Percentiles rank a stretch among this genome's conserved stretches.
Conservation (phyloP, 805 yeast species). For the Teunomyces gatunensis region DNA sequence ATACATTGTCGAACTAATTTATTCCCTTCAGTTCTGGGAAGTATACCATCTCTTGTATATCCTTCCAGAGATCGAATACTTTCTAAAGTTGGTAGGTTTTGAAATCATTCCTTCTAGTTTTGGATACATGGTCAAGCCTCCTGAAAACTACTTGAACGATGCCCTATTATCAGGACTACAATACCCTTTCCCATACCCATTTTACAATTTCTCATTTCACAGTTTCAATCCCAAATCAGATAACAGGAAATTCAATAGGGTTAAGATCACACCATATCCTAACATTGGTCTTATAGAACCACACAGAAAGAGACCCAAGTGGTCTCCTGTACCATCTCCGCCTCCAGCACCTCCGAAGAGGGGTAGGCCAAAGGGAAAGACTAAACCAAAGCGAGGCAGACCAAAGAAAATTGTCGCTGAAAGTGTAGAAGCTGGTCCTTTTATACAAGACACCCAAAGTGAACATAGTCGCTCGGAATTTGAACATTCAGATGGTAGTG, state of each 20-base stretch:
- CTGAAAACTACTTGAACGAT: slow-evolving; percentile 33
- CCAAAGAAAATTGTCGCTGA: slow-evolving; percentile 6
- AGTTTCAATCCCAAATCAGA: slow-evolving; percentile 26
- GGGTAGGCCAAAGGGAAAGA: slow-evolving; percentile 2
- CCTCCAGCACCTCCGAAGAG: slow-evolving; percentile 1
- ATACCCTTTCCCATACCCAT: slow-evolving; percentile 46
- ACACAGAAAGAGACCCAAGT: not conserved
- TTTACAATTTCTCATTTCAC: slow-evolving; percentile 44
- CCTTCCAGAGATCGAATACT: slow-evolving; percentile 31
- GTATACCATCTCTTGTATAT: slow-evolving; percentile 36
- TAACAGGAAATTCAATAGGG: slow-evolving; percentile 22
- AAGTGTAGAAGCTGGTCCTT: slow-evolving; percentile 5
- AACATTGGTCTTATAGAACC: slow-evolving; percentile 32
- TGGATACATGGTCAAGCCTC: slow-evolving; percentile 41
- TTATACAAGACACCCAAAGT: slow-evolving; percentile 6
- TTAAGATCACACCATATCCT: slow-evolving; percentile 33
- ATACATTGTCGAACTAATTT: slow-evolving; percentile 36
- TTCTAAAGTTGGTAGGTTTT: slow-evolving; percentile 32
- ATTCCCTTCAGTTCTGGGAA: slow-evolving; percentile 44
- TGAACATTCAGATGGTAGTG: slow-evolving; percentile 7
- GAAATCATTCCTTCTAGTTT: slow-evolving; percentile 34
- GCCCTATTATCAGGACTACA: slow-evolving; percentile 40
- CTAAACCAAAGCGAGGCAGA: slow-evolving; percentile 1
- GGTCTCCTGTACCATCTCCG: not conserved
- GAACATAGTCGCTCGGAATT: slow-evolving; percentile 1